Evolutionary conservation across 208 protist species (phyloP), one percentile per base, ranked within the genome.

Genomic region (Balamuthia mandrillaris): DNA sequence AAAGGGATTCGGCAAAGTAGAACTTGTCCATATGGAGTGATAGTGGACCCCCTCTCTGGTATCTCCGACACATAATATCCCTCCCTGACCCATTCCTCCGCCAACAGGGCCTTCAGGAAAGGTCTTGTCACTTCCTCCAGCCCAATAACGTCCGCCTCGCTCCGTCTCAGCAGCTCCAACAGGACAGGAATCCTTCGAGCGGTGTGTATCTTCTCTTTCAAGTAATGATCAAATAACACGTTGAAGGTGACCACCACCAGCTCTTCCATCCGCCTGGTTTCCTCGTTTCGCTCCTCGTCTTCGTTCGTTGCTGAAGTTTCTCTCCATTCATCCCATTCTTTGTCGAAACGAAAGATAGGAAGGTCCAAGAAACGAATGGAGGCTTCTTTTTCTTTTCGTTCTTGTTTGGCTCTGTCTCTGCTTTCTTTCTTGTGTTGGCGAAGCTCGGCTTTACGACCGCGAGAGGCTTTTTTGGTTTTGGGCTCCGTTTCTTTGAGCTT

Each of bases 161-260:
- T 39, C 44, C 54, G 44, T 12, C 66, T 16, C 44, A 77, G 66
- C 41, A 77, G 49, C 44, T 77, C 29, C 27, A 77, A 24, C 1
- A 47, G 3, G 66, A 56, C 31, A 24, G 66, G 66, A 4, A 45
- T 77, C 2, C 66, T 39, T 45, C 39, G 49, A 29, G 49, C 44
- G 5, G 66, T 77, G 44, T 77, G 66, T 5, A 77, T 21, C 16
- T 56, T 5, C 1, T 51, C 66, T 45, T 5, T 77, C 16, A 77
- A 14, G 42, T 77, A 77, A 12, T 56, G 66, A 33, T 77, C 66
- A 29, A 77, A 77, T 12, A 77, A 45, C 0, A 77, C 66, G 44
- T 77, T 77, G 66, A 77, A 77, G 66, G 35, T 77, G 16, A 77
- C 66, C 37, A 77, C 66, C 41, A 77, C 42, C 66, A 77, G 37